Conservation (phyloP, 2,329 filamentous ascomycete species). For the Sporothrix phasma region DNA sequence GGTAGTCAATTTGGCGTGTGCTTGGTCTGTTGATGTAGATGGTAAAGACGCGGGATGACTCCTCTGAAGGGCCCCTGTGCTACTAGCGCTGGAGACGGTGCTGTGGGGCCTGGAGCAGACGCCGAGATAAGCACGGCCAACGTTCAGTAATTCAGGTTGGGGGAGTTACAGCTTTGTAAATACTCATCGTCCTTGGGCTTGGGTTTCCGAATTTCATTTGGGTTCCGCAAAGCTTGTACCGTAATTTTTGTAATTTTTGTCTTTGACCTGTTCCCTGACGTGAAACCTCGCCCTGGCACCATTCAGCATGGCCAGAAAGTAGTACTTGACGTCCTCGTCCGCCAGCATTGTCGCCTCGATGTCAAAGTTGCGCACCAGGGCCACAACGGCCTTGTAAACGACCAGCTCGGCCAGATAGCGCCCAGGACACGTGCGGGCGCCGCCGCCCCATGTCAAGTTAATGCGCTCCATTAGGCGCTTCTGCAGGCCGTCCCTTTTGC, state of each 20-base stretch:
- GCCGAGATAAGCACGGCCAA: background rate
- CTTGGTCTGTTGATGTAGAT: background rate
- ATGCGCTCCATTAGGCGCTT: constrained; percentile 35
- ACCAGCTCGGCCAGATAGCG: constrained; percentile 41
- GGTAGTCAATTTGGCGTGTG: background rate
- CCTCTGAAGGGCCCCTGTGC: background rate
- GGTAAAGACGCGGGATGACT: background rate
- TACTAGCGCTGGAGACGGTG: background rate
- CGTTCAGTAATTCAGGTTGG: too few species aligned
- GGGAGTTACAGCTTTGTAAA: too few species aligned
- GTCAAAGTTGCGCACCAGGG: constrained; percentile 36
- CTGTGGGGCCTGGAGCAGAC: background rate
- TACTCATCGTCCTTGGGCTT: background rate
- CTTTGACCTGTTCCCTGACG: background rate
- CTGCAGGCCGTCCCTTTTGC: constrained; percentile 18
- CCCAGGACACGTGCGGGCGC: constrained; percentile 41
- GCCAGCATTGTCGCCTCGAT: constrained; percentile 32
- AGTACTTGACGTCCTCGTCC: constrained; percentile 33
- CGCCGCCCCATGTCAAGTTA: constrained; percentile 44
- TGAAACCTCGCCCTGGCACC: constrained; percentile 35
- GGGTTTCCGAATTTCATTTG: background rate
- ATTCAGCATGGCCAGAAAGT: constrained; percentile 44
- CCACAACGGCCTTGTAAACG: constrained; percentile 34
- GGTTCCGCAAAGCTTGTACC: background rate
- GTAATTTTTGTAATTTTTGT: background rate